Evolutionary conservation across 352 stramenopile species (phyloP).

Genomic region (Thalassiosira mediterranea): DNA sequence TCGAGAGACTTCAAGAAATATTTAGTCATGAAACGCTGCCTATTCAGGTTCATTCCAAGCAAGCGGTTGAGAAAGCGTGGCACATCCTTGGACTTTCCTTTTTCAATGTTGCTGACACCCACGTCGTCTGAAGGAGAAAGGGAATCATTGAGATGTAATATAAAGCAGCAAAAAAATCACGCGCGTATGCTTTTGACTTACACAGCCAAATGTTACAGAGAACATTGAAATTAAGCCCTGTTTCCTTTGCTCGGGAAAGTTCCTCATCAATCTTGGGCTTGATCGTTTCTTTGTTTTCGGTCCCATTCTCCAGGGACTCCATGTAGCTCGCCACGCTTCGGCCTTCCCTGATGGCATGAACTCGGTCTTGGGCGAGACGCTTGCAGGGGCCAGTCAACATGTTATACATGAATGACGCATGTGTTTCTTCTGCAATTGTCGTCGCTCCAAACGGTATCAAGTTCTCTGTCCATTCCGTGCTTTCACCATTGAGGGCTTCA

Average conservation of each 20-base stretch:
- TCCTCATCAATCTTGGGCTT: slow-evolving; percentile 54
- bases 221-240: slow-evolving; percentile 50
- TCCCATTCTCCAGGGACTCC: slow-evolving; percentile 29
- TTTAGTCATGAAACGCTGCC: slow-evolving; percentile 29
- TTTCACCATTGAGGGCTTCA: slow-evolving; percentile 22
- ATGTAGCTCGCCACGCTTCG: slow-evolving; percentile 28
- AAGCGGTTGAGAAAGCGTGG: slow-evolving; percentile 26
- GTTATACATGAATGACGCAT: slow-evolving; percentile 17
- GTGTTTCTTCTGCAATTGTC: slow-evolving; percentile 21
- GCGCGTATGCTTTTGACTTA: slow-evolving; percentile 9
- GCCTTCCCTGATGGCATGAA: slow-evolving; percentile 46
- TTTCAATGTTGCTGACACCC: slow-evolving; percentile 8
- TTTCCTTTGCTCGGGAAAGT: slow-evolving; percentile 36
- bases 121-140: slow-evolving; percentile 9
- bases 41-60: slow-evolving; percentile 35
- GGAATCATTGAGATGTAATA: slow-evolving; percentile 1
- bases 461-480: slow-evolving; percentile 7
- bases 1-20: slow-evolving; percentile 34
- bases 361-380: slow-evolving; percentile 31
- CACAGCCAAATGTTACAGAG: slow-evolving; percentile 47
- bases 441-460: slow-evolving; percentile 11
- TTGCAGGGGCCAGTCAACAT: slow-evolving; percentile 16
- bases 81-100: slow-evolving; percentile 10
- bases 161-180: slow-evolving; percentile 1
- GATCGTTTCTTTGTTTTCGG: slow-evolving; percentile 31